Conservation (phyloP, 2,329 filamentous ascomycete genomes). For the Penicillium sp. region DNA sequence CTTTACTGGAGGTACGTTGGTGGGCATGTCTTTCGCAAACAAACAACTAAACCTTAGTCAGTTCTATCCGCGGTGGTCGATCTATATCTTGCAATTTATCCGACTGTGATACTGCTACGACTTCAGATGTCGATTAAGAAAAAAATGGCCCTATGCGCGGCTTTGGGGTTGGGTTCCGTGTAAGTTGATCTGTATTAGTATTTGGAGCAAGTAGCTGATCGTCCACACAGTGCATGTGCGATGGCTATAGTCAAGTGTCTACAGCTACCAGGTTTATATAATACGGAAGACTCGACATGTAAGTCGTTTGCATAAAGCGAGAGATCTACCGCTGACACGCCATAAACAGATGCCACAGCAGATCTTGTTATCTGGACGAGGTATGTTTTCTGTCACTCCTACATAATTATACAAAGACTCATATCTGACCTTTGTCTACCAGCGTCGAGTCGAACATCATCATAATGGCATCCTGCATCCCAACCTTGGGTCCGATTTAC, state of each 20-base stretch:
- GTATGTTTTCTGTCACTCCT: background rate
- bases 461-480: conserved; percentile 38
- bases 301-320: background rate
- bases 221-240: conserved; percentile 27
- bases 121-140: conserved; percentile 34
- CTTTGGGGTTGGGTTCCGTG: background rate
- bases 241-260: conserved; percentile 37
- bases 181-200: background rate
- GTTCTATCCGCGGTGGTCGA: conserved; percentile 32
- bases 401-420: background rate
- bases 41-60: conserved; percentile 3
- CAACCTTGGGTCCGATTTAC: conserved; percentile 33
- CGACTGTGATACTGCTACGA: conserved; percentile 31
- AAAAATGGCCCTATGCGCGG: conserved; percentile 11
- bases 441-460: conserved; percentile 35
- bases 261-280: conserved; percentile 26
- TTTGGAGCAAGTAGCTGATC: background rate
- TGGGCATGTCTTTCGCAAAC: background rate
- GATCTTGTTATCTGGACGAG: conserved; percentile 4
- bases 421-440: background rate
- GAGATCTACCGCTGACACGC: background rate
- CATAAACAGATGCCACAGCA: background rate
- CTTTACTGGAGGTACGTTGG: conserved; percentile 38
- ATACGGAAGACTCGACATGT: conserved; percentile 8
- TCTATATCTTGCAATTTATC: conserved; percentile 34